phyloP scores from a whole-genome alignment of 495 filamentous ascomycete species.

The Beverwykella pulmonaria region DNA sequence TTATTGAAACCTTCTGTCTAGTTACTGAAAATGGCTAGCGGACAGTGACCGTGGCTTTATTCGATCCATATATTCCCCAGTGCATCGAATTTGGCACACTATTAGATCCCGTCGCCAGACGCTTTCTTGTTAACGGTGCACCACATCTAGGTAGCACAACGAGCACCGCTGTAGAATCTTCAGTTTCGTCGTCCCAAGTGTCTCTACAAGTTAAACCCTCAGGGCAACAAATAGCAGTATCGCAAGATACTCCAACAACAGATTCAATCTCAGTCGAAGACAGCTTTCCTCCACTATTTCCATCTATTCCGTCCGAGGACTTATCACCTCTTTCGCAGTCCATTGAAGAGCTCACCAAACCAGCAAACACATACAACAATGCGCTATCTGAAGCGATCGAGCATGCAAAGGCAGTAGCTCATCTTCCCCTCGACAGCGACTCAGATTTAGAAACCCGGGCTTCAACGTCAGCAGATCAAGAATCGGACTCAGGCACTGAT shows the following conservation, averaged over 20 bases:
- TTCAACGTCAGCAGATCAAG: constrained; percentile 24
- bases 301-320: background rate
- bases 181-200: constrained; percentile 11
- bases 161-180: background rate
- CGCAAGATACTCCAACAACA: constrained; percentile 8
- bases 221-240: constrained; percentile 10
- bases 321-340: background rate
- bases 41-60: constrained; percentile 64
- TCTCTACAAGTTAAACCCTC: constrained; percentile 41
- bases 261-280: constrained; percentile 8
- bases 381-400: constrained; percentile 62
- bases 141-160: background rate
- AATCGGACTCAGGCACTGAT: constrained; percentile 21
- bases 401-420: constrained; percentile 55
- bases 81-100: constrained; percentile 56
- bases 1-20: background rate
- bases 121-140: constrained; percentile 52
- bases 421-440: constrained; percentile 51
- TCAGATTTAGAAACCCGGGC: constrained; percentile 12
- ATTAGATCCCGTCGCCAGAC: constrained; percentile 14
- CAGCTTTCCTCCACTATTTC: background rate
- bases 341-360: background rate
- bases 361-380: constrained; percentile 45
- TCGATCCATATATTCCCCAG: constrained; percentile 74
- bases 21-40: constrained; percentile 43